Evolutionary conservation across 345 rosid species (phyloP).

Genomic region (Eucalyptus albens): DNA sequence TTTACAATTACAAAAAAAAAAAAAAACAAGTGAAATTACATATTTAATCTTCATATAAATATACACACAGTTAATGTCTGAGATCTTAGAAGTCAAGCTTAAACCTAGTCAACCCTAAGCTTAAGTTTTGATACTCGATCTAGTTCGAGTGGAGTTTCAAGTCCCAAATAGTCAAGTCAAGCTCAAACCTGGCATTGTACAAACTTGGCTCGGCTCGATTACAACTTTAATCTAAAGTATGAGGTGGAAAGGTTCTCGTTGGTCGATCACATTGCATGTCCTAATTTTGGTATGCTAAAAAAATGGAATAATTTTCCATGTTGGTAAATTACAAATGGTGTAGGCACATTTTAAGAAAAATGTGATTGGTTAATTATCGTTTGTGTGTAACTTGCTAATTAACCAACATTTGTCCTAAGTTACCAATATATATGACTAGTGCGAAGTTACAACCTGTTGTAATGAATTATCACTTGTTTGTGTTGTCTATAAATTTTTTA

Average conservation of each 20-base stretch:
- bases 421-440: no score
- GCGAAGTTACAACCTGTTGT: neutral
- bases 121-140: neutral
- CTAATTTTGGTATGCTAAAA: neutral
- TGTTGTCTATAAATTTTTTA: neutral
- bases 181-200: neutral
- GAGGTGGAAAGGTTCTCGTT: neutral
- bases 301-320: neutral
- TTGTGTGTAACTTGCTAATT: neutral
- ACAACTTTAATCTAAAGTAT: neutral
- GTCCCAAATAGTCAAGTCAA: neutral
- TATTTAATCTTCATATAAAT: neutral
- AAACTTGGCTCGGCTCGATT: neutral
- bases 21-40: neutral
- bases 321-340: neutral
- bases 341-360: neutral
- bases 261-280: neutral
- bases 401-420: no score
- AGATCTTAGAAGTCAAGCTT: neutral
- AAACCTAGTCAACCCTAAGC: neutral
- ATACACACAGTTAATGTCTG: accelerated
- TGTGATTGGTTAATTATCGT: neutral
- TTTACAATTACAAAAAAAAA: neutral
- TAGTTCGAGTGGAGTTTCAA: neutral
- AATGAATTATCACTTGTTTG: neutral